Base-by-base conservation (phyloP, 2,329 filamentous ascomycete genomes). In the Stemphylium lycopersici region DNA sequence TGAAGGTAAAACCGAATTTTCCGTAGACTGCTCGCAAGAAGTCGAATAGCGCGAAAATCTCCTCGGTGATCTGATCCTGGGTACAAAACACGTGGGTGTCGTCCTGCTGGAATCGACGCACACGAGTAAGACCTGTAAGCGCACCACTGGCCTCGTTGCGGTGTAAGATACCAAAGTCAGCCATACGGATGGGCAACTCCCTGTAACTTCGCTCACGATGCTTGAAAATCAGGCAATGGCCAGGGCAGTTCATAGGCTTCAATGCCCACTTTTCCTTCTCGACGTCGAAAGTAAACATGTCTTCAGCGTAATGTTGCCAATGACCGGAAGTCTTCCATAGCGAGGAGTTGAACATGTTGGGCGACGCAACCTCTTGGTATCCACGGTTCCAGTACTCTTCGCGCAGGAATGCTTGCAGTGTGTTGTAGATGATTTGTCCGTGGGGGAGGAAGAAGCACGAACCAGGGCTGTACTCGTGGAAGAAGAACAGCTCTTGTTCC, bases 201-300 rank as follows among this genome's bases (percentile, higher is more conserved):
- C 90, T 84, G 77, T 98, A 96, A 76, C 89, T 95, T 68, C 91
- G 85, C 70, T 91, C 90, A 48, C 90, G 85, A 76, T 93, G 89
- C 44, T 84, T 86, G 76, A 96, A 96, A 69, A 97, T 89, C 62
- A 95, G 80, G 77, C 90, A 96, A 78, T 98, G 93, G 24, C 92
- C 92, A 3, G 95, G 95, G 78, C 95, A 99, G 80, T 98, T 98
- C 95, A 98, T 98, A 24, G 93, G 93, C 80, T 98, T 98, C 46
- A 98, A 80, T 13, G 87, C 92, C 81, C 88, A 92, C 62, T 87
- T 82, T 60, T 90, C 89, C 81, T 96, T 96, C 75, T 97, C 93
- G 29, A 89, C 81, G 40, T 86, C 80, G 65, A 96, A 87, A n/a
- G 87, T 87, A 76, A 92, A 92, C 93, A 98, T 98, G 78, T 97